These are phyloP conservation scores for Globisporangium barbulae DNA, from an alignment of 352 stramenopile genomes.

Conservation along the genomic window DNA sequence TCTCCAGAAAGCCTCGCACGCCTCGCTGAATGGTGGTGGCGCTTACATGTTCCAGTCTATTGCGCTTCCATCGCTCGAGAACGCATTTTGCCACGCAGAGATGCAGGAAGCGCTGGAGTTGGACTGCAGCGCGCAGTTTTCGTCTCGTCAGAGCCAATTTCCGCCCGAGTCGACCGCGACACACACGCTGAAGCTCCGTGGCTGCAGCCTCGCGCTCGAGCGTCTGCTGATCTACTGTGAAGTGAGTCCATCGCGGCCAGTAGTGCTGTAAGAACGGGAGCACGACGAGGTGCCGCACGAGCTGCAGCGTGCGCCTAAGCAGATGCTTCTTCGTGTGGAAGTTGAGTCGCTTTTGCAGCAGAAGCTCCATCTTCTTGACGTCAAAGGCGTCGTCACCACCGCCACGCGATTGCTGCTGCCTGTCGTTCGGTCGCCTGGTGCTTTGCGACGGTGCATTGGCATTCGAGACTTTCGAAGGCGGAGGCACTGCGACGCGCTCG, in stretches of 20 bases:
- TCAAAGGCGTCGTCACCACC: conserved; percentile 28
- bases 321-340: conserved; percentile 31
- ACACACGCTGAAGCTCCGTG: conserved; percentile 39
- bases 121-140: conserved; percentile 20
- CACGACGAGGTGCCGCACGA: conserved; percentile 40
- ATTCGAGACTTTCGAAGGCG: conserved; percentile 6
- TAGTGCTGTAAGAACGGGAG: conserved; percentile 24
- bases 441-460: conserved; percentile 1
- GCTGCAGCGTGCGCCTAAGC: conserved; percentile 29
- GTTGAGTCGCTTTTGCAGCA: conserved; percentile 32
- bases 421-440: background rate
- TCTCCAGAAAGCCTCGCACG: conserved; percentile 27
- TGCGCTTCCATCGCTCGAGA: conserved; percentile 8
- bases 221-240: conserved; percentile 3
- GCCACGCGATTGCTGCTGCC: background rate
- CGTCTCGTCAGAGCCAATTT: background rate
- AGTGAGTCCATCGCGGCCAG: conserved; percentile 35
- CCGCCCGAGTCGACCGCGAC: conserved; percentile 20
- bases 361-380: conserved; percentile 50
- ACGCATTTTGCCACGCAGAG: conserved; percentile 24
- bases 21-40: conserved; percentile 34
- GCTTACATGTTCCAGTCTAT: conserved; percentile 14
- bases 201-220: conserved; percentile 30
- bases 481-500: conserved; percentile 32
- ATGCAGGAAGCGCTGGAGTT: conserved; percentile 33